Percentiles rank a stretch among this genome's conserved stretches.
Evolutionary conservation across 345 rosid species (phyloP).

Genomic region (thale cress (Arabidopsis thaliana)): TAIR10.1 NC_003075.7:12911001-12911500

Average conservation of each 20-base stretch:
- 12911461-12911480: slow-evolving; percentile 32
- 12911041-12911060: background rate
- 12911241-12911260: slow-evolving; percentile 48
- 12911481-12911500: slow-evolving; percentile 19
- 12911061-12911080: background rate
- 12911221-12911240: slow-evolving; percentile 50
- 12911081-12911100: slow-evolving; percentile 11
- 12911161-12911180: slow-evolving; percentile 60
- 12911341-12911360: slow-evolving; percentile 72
- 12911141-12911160: slow-evolving; percentile 49
- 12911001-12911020: slow-evolving; percentile 61
- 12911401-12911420: slow-evolving; percentile 64
- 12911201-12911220: slow-evolving; percentile 54
- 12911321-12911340: slow-evolving; percentile 75
- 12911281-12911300: slow-evolving; percentile 42
- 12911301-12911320: slow-evolving; percentile 62
- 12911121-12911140: slow-evolving; percentile 51
- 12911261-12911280: slow-evolving; percentile 38
- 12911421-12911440: slow-evolving; percentile 14
- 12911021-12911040: slow-evolving; percentile 55
- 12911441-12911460: slow-evolving; percentile 35
- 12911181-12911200: slow-evolving; percentile 60
- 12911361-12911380: slow-evolving; percentile 77
- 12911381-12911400: slow-evolving; percentile 54
- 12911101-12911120: slow-evolving; percentile 29